Conservation (phyloP, 148 eudicot species). For the Selenicereus undatus region DNA sequence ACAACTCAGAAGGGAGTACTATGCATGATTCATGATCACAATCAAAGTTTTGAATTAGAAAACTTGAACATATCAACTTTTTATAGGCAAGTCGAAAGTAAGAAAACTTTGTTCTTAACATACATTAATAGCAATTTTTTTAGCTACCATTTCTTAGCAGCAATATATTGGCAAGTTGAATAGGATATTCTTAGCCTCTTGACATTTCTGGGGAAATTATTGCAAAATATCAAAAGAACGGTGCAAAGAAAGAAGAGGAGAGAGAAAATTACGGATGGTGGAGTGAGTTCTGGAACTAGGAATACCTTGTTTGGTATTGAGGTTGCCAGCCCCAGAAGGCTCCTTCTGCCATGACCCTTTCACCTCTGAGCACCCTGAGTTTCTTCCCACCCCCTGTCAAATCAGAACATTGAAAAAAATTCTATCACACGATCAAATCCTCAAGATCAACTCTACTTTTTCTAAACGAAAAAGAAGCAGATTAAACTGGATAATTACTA, state of each 20-base stretch:
- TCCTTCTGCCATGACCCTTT: constrained; percentile 41
- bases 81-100: background rate
- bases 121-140: background rate
- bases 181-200: constrained; percentile 1
- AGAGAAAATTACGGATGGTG: background rate
- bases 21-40: background rate
- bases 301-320: constrained; percentile 30
- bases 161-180: background rate
- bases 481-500: too few species aligned
- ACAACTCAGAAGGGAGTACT: background rate
- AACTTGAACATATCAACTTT: background rate
- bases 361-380: constrained; percentile 20
- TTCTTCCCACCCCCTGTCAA: constrained; percentile 17
- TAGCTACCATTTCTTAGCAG: background rate
- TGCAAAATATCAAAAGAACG: background rate
- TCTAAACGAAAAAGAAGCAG: too few species aligned
- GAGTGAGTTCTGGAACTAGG: background rate
- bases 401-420: background rate
- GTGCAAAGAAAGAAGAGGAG: background rate
- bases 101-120: background rate
- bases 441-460: too few species aligned
- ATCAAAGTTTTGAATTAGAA: background rate
- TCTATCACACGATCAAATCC: background rate
- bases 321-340: constrained; percentile 17
- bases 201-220: background rate